Evolutionary conservation across 1,284 basidiomycete genomes (phyloP).

Genomic region (Trichosporon coremiiforme): DNA sequence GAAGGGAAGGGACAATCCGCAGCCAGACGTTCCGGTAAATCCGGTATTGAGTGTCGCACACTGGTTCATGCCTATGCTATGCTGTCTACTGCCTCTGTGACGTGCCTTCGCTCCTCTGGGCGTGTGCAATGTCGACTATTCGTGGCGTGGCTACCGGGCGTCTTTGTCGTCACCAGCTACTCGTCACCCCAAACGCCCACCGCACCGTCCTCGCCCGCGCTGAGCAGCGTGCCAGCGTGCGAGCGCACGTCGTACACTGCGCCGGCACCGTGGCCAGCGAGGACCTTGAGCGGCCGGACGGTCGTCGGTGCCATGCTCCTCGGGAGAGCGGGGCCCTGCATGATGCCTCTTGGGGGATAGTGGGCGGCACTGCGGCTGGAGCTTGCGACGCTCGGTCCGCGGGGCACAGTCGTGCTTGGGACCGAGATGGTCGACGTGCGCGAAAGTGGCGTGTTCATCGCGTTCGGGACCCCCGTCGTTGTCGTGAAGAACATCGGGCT

Average conservation of each 20-base stretch:
- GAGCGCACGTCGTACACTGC: slow-evolving; percentile 57
- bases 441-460: slow-evolving; percentile 4
- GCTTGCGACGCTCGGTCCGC: background rate
- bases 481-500: slow-evolving; percentile 7
- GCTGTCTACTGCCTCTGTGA: background rate
- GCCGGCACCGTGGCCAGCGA: slow-evolving; percentile 46
- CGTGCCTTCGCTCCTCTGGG: no score
- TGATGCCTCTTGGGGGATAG: slow-evolving; percentile 39
- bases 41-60: no score
- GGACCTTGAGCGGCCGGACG: slow-evolving; percentile 41
- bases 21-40: background rate
- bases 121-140: no score
- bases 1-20: background rate
- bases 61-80: no score
- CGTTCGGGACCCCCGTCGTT: slow-evolving; percentile 2
- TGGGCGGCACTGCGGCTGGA: slow-evolving; percentile 36
- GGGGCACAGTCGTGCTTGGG: background rate
- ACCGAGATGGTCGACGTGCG: background rate
- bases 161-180: no score
- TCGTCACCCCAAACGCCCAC: slow-evolving; percentile 55
- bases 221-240: slow-evolving; percentile 52
- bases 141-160: no score
- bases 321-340: slow-evolving; percentile 23
- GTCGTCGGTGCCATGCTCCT: slow-evolving; percentile 26
- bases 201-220: slow-evolving; percentile 58